These are phyloP conservation scores for Malus hybrid DNA, from an alignment of 331 rosid species.

Conservation along the genomic window DNA sequence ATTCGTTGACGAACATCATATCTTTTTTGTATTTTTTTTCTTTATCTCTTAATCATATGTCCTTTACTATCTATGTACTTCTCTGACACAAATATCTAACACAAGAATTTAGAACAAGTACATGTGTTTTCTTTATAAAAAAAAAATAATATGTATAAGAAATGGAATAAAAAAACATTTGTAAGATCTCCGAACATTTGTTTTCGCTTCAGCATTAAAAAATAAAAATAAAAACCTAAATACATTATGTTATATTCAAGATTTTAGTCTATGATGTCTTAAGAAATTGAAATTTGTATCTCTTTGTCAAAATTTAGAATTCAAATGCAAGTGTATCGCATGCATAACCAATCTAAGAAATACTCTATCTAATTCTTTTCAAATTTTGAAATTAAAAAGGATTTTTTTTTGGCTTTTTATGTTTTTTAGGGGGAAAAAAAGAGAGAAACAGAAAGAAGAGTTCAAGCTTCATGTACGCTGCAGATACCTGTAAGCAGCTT, in stretches of 20 bases:
- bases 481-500: not conserved
- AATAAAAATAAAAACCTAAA: no score
- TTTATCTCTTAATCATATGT: not conserved
- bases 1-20: not conserved
- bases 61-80: no score
- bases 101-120: not conserved
- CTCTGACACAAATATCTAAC: not conserved
- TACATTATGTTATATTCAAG: no score
- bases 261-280: not conserved
- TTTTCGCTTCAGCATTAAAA: fast-evolving
- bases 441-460: not conserved
- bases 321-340: not conserved
- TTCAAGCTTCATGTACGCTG: not conserved
- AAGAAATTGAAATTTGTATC: not conserved
- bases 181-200: fast-evolving
- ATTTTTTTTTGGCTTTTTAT: not conserved
- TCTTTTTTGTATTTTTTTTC: no score
- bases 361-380: not conserved
- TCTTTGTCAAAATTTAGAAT: not conserved
- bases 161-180: not conserved
- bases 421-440: not conserved
- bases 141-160: no score
- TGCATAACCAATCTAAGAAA: not conserved
- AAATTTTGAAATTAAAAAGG: not conserved
- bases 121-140: not conserved